A percentile compares a stretch with the other conserved stretches of the same genome.
These are phyloP conservation scores for Penicillium sp. DNA, from an alignment of 2,329 filamentous ascomycete genomes.

Conservation along the genomic window DNA sequence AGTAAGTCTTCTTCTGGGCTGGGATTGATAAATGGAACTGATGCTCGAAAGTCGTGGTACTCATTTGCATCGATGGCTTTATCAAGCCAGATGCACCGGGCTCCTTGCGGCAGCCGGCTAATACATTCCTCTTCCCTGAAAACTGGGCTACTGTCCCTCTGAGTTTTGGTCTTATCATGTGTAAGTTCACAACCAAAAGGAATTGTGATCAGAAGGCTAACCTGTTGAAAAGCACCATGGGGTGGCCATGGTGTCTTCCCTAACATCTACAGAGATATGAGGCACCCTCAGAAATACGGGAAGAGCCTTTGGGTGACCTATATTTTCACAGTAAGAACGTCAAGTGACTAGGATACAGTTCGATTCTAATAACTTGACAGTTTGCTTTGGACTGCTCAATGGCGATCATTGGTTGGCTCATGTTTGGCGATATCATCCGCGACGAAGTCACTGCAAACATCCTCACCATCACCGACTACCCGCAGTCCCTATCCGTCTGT, in stretches of 20 bases:
- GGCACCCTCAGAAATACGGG: conserved; percentile 71
- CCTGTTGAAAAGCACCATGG: conserved; percentile 48
- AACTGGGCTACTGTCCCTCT: conserved; percentile 83
- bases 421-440: conserved; percentile 84
- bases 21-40: conserved; percentile 15
- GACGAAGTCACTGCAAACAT: conserved; percentile 91
- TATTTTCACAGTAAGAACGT: conserved; percentile 62
- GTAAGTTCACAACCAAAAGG: conserved; percentile 24
- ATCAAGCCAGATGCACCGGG: conserved; percentile 70
- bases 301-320: conserved; percentile 71
- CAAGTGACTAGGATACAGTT: neutral
- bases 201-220: neutral
- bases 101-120: conserved; percentile 70
- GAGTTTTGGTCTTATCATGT: conserved; percentile 84
- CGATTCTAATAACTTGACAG: conserved; percentile 32
- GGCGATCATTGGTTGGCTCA: conserved; percentile 74
- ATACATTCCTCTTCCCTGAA: conserved; percentile 69
- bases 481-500: conserved; percentile 61
- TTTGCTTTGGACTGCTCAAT: conserved; percentile 73
- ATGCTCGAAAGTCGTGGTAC: conserved; percentile 59
- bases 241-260: conserved; percentile 70
- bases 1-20: conserved; percentile 51
- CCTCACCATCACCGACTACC: conserved; percentile 64
- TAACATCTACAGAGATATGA: conserved; percentile 71
- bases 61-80: conserved; percentile 77